Conservation (phyloP, 306 rosid species). For the Coriaria nepalensis region DNA sequence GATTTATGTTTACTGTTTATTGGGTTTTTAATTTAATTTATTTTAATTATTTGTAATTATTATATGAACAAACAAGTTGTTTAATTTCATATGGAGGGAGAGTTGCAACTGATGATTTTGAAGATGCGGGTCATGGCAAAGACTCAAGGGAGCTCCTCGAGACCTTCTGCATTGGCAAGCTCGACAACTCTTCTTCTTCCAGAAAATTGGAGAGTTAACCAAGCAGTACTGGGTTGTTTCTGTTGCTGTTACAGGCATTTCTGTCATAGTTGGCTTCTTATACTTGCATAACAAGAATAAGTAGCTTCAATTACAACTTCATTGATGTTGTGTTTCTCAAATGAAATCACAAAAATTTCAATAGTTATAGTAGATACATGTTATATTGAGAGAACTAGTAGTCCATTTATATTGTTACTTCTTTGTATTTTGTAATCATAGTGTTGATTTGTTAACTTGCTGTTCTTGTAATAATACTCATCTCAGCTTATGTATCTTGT, state of each 20-base stretch:
- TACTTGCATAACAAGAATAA: constrained; percentile 38
- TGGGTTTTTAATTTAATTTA: no score
- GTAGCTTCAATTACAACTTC: constrained; percentile 11
- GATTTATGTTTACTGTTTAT: no score
- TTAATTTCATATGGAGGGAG: constrained; percentile 30
- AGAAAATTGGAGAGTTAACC: constrained; percentile 27
- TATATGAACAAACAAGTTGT: no score
- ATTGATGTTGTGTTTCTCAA: neutral
- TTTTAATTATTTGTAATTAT: no score
- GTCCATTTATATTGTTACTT: neutral
- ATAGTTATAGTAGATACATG: no score
- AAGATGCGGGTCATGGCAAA: constrained; percentile 88
- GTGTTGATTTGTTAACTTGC: neutral
- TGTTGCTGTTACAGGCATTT: constrained; percentile 35
- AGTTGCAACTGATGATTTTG: constrained; percentile 86
- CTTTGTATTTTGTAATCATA: neutral
- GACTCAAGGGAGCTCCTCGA: constrained; percentile 58
- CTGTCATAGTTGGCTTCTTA: constrained; percentile 40
- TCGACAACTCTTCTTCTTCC: constrained; percentile 32
- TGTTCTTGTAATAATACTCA: no score
- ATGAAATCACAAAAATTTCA: neutral
- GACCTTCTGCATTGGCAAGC: constrained; percentile 51
- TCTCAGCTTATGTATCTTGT: no score
- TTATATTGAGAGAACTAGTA: neutral
- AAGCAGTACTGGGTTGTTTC: constrained; percentile 58